Evolutionary conservation across 805 yeast genomes (phyloP).

Genomic region (Tanozyma kutaoensis): DNA sequence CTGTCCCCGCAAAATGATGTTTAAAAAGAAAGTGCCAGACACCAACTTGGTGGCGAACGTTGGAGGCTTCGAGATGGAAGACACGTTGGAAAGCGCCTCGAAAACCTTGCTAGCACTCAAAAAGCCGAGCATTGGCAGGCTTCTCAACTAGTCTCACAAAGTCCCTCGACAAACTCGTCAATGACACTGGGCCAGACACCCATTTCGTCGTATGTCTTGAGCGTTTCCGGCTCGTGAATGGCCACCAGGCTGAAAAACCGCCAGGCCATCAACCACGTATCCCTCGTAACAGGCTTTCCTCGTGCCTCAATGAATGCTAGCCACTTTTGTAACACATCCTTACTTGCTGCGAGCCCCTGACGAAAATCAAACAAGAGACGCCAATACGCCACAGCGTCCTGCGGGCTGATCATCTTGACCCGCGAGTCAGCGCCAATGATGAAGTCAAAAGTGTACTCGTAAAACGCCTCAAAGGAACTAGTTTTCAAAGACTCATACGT

Average conservation of each 20-base stretch:
- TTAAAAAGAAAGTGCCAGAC: slow-evolving; percentile 16
- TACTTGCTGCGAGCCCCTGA: no score
- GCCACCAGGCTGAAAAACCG: slow-evolving; percentile 45
- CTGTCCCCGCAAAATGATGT: slow-evolving; percentile 16
- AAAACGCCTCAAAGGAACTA: slow-evolving; percentile 46
- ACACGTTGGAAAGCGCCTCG: slow-evolving; percentile 16
- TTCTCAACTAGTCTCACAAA: slow-evolving; percentile 22
- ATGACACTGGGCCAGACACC: slow-evolving; percentile 90
- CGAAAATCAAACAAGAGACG: slow-evolving; percentile 33
- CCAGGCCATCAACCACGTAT: slow-evolving; percentile 77
- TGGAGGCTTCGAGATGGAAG: slow-evolving; percentile 9
- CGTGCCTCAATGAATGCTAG: no score
- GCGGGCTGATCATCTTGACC: slow-evolving; percentile 36
- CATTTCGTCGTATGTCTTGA: slow-evolving; percentile 56
- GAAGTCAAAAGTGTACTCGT: slow-evolving; percentile 59
- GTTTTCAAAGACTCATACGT: no score
- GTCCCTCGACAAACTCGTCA: slow-evolving; percentile 76
- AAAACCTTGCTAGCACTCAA: slow-evolving; percentile 24
- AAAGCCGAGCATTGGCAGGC: slow-evolving; percentile 26
- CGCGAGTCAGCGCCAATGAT: slow-evolving; percentile 43
- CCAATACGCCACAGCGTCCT: slow-evolving; percentile 72
- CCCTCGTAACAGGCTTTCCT: slow-evolving; percentile 42
- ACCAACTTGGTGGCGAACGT: slow-evolving; percentile 9
- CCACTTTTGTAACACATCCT: no score
- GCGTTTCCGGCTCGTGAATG: slow-evolving; percentile 28